Evolutionary conservation across 2,329 filamentous ascomycete genomes (phyloP).

Genomic region (Cercospora brassicicola): DNA sequence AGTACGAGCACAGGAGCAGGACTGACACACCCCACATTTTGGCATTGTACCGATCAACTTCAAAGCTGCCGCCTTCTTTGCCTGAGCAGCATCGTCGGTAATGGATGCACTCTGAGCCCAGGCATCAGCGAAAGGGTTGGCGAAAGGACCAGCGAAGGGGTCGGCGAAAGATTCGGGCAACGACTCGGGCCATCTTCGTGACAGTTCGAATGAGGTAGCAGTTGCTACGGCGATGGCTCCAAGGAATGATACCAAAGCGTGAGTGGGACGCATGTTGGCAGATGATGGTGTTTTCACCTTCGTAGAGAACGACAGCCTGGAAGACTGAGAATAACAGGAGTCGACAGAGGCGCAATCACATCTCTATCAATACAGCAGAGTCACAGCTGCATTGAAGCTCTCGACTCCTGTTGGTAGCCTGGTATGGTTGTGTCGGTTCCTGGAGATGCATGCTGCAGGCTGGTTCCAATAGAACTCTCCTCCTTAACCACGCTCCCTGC

Average conservation of each 20-base stretch:
- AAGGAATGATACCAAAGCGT: neutral
- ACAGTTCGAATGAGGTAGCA: neutral
- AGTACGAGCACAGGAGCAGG: neutral
- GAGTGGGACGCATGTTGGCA: neutral
- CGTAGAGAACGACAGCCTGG: neutral
- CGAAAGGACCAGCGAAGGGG: neutral
- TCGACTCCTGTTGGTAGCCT: neutral
- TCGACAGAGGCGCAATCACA: neutral
- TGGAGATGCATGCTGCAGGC: neutral
- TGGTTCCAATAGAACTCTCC: neutral
- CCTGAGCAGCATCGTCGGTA: constrained; percentile 10
- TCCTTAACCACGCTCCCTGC: neutral
- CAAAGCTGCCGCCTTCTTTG: constrained; percentile 3
- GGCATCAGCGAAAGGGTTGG: neutral
- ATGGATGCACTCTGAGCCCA: neutral
- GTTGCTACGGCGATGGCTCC: neutral
- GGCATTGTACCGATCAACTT: constrained; percentile 16
- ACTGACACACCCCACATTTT: constrained; percentile 16
- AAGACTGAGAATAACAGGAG: neutral
- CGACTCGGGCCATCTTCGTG: neutral
- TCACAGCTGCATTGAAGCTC: neutral
- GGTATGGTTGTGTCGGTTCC: neutral
- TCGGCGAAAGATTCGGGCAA: neutral
- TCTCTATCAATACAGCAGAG: neutral
- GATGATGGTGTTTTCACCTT: neutral